A percentile compares a stretch with the other conserved stretches of the same genome.
Evolutionary conservation across 345 rosid genomes (phyloP).

Genomic region (Physaria fendleri): DNA sequence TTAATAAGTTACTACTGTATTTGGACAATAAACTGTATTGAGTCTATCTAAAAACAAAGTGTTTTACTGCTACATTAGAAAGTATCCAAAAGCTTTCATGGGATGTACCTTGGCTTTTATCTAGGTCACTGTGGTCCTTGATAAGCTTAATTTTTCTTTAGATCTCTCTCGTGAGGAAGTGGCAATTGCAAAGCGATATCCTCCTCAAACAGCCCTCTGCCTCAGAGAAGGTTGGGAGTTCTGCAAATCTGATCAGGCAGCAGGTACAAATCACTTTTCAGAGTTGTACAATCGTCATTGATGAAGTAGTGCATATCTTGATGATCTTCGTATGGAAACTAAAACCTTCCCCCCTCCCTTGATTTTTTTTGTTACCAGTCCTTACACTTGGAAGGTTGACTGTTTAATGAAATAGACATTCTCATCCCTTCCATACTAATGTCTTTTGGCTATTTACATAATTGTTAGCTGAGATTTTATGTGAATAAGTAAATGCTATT

Average conservation of each 20-base stretch:
- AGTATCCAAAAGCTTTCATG: neutral
- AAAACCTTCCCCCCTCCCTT: conserved; percentile 2
- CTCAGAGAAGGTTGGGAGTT: conserved; percentile 96
- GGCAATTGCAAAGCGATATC: conserved; percentile 79
- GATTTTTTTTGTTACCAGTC: neutral
- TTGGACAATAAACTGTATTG: neutral
- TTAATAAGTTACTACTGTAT: neutral
- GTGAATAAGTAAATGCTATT: neutral
- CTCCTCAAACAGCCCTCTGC: conserved; percentile 75
- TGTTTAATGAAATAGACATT: neutral
- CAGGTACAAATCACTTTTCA: conserved; percentile 47
- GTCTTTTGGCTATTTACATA: neutral
- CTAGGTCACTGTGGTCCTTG: neutral
- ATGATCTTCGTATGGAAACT: neutral
- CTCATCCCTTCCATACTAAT: neutral
- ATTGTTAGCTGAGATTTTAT: conserved; percentile 5
- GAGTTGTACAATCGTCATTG: conserved; percentile 8
- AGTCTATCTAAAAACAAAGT: neutral
- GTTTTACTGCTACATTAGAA: neutral
- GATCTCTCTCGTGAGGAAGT: conserved; percentile 89
- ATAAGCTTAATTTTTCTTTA: conserved; percentile 29
- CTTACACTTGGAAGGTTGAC: neutral
- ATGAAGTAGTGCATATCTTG: conserved; percentile 6
- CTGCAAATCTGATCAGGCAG: conserved; percentile 75
- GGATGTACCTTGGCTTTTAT: conserved; percentile 3